Percentiles rank a stretch among this genome's conserved stretches.
Evolutionary conservation across 1,284 basidiomycete genomes (phyloP).

Genomic region (Cutaneotrichosporon daszewskae): DNA sequence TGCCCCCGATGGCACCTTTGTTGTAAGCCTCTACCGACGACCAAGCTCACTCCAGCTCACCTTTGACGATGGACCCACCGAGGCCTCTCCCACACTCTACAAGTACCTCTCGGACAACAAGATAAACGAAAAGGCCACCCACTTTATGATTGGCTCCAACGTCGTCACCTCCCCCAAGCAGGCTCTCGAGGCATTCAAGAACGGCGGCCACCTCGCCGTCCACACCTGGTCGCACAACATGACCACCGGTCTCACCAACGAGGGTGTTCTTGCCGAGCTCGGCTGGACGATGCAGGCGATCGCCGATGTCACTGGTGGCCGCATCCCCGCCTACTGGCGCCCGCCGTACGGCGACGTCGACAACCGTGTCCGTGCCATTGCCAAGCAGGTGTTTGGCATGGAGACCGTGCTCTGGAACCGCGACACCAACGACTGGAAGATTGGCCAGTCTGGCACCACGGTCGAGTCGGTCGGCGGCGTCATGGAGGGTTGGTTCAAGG

Average conservation of each 20-base stretch:
- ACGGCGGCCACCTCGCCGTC: slow-evolving; percentile 45
- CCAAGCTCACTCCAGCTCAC: slow-evolving; percentile 24
- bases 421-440: slow-evolving; percentile 47
- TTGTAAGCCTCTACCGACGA: slow-evolving; percentile 20
- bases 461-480: slow-evolving; percentile 18
- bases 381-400: slow-evolving; percentile 47
- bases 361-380: slow-evolving; percentile 54
- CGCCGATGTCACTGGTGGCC: slow-evolving; percentile 41
- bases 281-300: slow-evolving; percentile 50
- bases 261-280: slow-evolving; percentile 54
- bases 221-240: slow-evolving; percentile 54
- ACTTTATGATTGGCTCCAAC: slow-evolving; percentile 45
- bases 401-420: slow-evolving; percentile 45
- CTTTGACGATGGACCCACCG: slow-evolving; percentile 54
- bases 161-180: slow-evolving; percentile 18
- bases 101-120: slow-evolving; percentile 51
- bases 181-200: slow-evolving; percentile 24
- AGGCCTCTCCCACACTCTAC: slow-evolving; percentile 51
- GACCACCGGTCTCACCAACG: slow-evolving; percentile 51
- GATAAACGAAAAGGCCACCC: slow-evolving; percentile 51
- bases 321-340: slow-evolving; percentile 45
- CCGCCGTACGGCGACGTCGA: slow-evolving; percentile 51
- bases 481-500: slow-evolving; percentile 27
- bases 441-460: slow-evolving; percentile 32
- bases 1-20: slow-evolving; percentile 34